Evolutionary conservation across 805 yeast species (phyloP), one percentile per base, ranked within the genome.

Genomic region (Kodamaea fukazawae): DNA sequence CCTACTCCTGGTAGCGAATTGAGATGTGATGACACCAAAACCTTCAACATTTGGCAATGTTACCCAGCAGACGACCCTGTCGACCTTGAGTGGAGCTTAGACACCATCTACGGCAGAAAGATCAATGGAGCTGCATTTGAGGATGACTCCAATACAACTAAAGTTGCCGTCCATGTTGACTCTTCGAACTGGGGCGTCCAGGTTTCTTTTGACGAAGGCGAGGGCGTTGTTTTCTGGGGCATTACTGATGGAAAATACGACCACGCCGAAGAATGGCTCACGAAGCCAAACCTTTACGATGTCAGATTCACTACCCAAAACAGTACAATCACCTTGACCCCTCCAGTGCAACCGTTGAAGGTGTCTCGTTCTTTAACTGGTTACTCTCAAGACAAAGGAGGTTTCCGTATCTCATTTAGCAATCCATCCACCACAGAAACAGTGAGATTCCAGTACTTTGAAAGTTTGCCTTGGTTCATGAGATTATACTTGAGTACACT

Each of bases 401-500:
- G 96, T 0, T 70, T 91, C 45, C 79, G 96, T 55, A 76, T 85
- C 0, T 85, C 81, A 8, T 75, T 91, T 51, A 65, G 66, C n/a
- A 93, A 91, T 56, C 86, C 88, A 1, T 63, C 79, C 0, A 48
- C 47, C 2, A 49, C 63, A 5, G 59, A 63, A 4, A 61, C 75
- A 1, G 71, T 79, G 2, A 59, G 61, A 2, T 67, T 90, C 33
- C 61, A 79, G 1, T 85, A 86, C 51, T 82, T 80, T 49, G 97
- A 93, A 58, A 73, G 88, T 0, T 67, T 89, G 20, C 99, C 99
- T 0, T 93, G 98, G 98, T 93, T 78, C 58, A 82, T 89, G 79
- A 76, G 91, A 49, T 61, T 87, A 2, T 93, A 85, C 54, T 61
- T 93, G 31, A 89, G 87, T 49, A 79, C 95, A 0, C 61, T 89